These are phyloP conservation scores for Dothideomycetes sp. DNA, from an alignment of 2,329 filamentous ascomycete species.

Conservation along the genomic window DNA sequence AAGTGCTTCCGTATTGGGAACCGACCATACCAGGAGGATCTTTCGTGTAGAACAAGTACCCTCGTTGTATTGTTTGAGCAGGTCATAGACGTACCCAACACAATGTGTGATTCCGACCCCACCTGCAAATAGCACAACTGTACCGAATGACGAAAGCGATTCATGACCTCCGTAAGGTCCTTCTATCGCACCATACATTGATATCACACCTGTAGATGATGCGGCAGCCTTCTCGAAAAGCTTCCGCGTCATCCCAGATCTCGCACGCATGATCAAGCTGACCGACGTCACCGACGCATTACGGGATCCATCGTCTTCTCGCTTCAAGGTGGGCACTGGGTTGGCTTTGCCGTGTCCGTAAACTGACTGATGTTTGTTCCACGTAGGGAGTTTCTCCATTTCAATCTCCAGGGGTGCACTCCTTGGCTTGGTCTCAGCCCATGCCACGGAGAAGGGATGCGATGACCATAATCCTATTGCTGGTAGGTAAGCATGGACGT, in stretches of 20 bases:
- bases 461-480: conserved; percentile 29
- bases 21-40: conserved; percentile 66
- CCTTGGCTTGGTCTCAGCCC: conserved; percentile 25
- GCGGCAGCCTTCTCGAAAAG: conserved; percentile 57
- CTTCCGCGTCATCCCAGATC: conserved; percentile 61
- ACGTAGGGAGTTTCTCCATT: conserved; percentile 20
- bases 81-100: conserved; percentile 61
- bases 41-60: conserved; percentile 61
- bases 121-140: conserved; percentile 67
- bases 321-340: not conserved
- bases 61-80: conserved; percentile 57
- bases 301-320: conserved; percentile 8
- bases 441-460: conserved; percentile 41
- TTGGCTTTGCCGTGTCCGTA: conserved; percentile 4
- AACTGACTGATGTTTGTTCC: conserved; percentile 8
- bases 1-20: conserved; percentile 58
- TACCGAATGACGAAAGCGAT: conserved; percentile 63
- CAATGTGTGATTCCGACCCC: conserved; percentile 75
- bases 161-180: conserved; percentile 67
- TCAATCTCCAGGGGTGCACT: conserved; percentile 19
- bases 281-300: conserved; percentile 36
- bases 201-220: conserved; percentile 49
- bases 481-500: conserved; percentile 52
- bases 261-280: conserved; percentile 61
- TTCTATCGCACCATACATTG: conserved; percentile 58